Conservation (phyloP, 2,329 filamentous ascomycete genomes). For the Alternaria consortialis region DNA sequence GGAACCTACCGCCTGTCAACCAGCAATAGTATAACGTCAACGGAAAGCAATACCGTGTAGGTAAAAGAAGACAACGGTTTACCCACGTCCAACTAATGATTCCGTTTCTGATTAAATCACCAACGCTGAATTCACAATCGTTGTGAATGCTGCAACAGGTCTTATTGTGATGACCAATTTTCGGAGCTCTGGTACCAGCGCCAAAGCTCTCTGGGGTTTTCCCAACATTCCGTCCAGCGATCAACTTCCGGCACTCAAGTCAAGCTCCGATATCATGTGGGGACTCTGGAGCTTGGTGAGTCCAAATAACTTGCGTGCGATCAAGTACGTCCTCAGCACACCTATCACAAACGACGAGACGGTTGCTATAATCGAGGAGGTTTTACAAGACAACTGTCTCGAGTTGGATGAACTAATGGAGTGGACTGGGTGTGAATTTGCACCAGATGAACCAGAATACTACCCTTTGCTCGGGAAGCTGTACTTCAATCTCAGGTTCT, state of each 20-base stretch:
- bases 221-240: neutral
- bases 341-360: no score
- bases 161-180: conserved; percentile 17
- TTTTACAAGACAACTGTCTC: neutral
- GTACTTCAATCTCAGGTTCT: neutral
- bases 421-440: neutral
- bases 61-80: neutral
- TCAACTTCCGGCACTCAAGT: conserved; percentile 24
- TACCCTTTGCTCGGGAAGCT: neutral
- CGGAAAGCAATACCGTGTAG: conserved; percentile 20
- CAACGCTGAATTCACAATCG: conserved; percentile 20
- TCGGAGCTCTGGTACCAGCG: neutral
- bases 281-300: neutral
- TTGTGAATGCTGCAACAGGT: conserved; percentile 19
- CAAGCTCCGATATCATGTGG: conserved; percentile 31
- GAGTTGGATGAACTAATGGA: neutral
- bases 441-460: neutral
- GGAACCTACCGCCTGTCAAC: conserved; percentile 8
- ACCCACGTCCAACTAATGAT: neutral
- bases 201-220: conserved; percentile 12
- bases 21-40: conserved; percentile 29
- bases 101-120: conserved; percentile 10
- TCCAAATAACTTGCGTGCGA: no score
- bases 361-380: neutral
- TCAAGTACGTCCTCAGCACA: no score